Conservation (phyloP, 192 early-diverging fungal species). For the Polychytrium aggregatum region DNA sequence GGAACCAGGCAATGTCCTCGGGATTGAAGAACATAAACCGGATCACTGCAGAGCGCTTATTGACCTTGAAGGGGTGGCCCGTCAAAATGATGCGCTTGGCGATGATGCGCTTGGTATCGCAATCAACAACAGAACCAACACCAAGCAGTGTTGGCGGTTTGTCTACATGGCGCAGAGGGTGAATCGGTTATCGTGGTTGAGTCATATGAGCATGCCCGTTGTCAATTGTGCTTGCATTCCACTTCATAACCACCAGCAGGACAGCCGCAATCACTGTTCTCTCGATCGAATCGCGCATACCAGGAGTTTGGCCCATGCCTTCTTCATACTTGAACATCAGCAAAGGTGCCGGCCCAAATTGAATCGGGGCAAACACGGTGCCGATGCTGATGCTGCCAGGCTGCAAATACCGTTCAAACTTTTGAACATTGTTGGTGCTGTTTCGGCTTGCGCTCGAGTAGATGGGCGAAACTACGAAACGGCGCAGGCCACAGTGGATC, state of each 20-base stretch:
- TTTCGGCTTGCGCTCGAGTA: slow-evolving; percentile 78
- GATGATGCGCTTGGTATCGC: slow-evolving; percentile 71
- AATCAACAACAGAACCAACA: slow-evolving; percentile 64
- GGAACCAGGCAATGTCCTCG: slow-evolving; percentile 91
- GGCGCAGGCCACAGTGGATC: slow-evolving; percentile 78
- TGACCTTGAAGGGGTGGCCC: slow-evolving; percentile 89
- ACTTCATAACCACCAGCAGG: too few relatives aligned
- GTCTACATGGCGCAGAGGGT: too few relatives aligned
- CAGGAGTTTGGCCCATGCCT: too few relatives aligned
- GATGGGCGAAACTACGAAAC: slow-evolving; percentile 72
- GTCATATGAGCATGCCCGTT: too few relatives aligned
- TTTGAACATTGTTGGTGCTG: slow-evolving; percentile 85
- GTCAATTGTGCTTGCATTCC: too few relatives aligned
- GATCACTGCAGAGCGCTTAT: slow-evolving; percentile 84
- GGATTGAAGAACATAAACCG: slow-evolving; percentile 96
- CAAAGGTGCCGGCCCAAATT: slow-evolving; percentile 76
- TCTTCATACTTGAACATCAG: slow-evolving; percentile 64
- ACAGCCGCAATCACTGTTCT: too few relatives aligned
- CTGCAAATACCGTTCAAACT: slow-evolving; percentile 87
- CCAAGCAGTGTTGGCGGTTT: slow-evolving; percentile 62
- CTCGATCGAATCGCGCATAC: too few relatives aligned
- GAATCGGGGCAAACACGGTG: slow-evolving; percentile 86
- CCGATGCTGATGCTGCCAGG: slow-evolving; percentile 60
- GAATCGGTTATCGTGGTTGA: too few relatives aligned
- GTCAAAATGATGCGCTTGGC: slow-evolving; percentile 92